phyloP scores from a whole-genome alignment of 495 filamentous ascomycete genomes.

The Lasiosphaeriaceae sp. region DNA sequence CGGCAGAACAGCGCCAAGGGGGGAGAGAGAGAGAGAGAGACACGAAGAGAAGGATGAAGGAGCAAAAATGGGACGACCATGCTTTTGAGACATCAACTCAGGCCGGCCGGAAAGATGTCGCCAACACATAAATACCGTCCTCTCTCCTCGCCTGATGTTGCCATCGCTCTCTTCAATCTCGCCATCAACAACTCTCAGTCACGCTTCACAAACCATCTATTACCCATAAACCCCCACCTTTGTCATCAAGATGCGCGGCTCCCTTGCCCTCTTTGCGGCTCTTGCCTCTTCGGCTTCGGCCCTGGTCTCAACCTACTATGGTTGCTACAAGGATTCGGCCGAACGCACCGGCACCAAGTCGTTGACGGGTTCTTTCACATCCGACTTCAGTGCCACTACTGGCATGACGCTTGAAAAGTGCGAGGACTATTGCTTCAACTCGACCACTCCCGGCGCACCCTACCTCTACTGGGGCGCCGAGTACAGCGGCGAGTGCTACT shows the following conservation, averaged over 20 bases:
- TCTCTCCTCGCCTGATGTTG: not conserved
- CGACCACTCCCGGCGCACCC: not conserved
- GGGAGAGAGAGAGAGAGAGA: no score
- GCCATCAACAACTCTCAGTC: not conserved
- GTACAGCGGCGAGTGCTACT: conserved; percentile 60
- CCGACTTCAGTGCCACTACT: conserved; percentile 8
- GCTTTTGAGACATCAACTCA: no score
- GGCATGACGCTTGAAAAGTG: conserved; percentile 18
- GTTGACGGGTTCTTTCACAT: conserved; percentile 2
- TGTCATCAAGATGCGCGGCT: not conserved
- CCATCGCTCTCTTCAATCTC: not conserved
- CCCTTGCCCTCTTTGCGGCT: conserved; percentile 7
- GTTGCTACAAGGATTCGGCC: conserved; percentile 22
- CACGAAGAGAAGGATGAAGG: no score
- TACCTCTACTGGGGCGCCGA: conserved; percentile 34
- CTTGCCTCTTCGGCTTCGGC: conserved; percentile 7
- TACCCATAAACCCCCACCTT: not conserved
- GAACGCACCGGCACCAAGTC: not conserved
- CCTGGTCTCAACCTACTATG: conserved; percentile 8
- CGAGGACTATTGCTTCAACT: conserved; percentile 21
- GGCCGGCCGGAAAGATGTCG: no score
- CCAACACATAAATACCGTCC: not conserved
- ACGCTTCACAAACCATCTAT: not conserved
- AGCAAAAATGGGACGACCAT: no score
- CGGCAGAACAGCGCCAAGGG: no score